Conservation (phyloP, 2,329 filamentous ascomycete species). For the Fulvia fulva region DNA sequence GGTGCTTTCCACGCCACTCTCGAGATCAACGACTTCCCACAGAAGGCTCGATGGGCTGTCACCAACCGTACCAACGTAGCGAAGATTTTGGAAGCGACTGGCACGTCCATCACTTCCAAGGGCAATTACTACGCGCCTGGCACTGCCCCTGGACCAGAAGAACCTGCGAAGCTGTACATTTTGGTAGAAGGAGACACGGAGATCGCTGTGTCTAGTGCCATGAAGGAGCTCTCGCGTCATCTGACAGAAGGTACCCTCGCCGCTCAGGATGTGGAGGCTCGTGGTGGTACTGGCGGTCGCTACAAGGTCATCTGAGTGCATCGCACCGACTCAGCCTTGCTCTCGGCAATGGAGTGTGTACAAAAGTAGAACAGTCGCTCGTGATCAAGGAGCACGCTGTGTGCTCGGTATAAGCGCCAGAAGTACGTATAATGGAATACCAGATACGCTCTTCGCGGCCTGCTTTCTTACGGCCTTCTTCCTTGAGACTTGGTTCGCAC, state of each 20-base stretch:
- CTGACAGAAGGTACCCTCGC: conserved; percentile 87
- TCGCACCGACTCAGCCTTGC: neutral
- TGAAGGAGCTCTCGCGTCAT: conserved; percentile 82
- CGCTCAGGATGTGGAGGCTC: conserved; percentile 77
- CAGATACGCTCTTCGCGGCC: no score
- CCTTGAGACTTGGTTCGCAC: neutral
- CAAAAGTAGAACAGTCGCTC: neutral
- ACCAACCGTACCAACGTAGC: conserved; percentile 98
- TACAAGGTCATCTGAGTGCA: conserved; percentile 73
- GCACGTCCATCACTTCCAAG: conserved; percentile 95
- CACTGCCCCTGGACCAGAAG: conserved; percentile 70
- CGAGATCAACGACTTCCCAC: conserved; percentile 98
- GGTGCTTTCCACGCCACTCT: conserved; percentile 94
- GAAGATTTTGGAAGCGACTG: conserved; percentile 92
- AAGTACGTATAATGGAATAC: no score
- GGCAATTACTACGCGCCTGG: conserved; percentile 82
- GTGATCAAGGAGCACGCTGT: neutral
- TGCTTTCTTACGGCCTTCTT: no score
- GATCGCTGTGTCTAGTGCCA: conserved; percentile 81
- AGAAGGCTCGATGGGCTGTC: conserved; percentile 97
- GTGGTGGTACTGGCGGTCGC: conserved; percentile 67
- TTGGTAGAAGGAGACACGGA: conserved; percentile 97
- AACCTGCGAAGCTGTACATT: conserved; percentile 93
- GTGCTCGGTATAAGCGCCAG: no score
- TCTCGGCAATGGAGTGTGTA: neutral